Percentiles rank a stretch among this genome's conserved stretches.
These are phyloP conservation scores for Rhinocladiella similis DNA, from an alignment of 2,329 filamentous ascomycete species.

Conservation along the genomic window DNA sequence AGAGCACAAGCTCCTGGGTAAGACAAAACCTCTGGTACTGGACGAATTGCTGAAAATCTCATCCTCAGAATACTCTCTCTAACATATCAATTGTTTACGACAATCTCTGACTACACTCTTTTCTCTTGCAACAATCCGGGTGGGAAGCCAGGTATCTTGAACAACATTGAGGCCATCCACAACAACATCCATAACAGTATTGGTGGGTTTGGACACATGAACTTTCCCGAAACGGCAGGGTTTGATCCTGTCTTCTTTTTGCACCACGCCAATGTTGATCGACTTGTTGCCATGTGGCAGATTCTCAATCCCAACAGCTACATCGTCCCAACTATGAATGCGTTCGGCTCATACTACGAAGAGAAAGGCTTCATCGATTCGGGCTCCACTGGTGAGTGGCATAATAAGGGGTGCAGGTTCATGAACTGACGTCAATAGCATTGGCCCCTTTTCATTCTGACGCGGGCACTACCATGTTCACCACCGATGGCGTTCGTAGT, in stretches of 20 bases:
- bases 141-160: conserved; percentile 7
- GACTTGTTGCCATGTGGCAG: conserved; percentile 77
- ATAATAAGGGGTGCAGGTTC: conserved; percentile 8
- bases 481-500: conserved; percentile 61
- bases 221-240: conserved; percentile 68
- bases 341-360: conserved; percentile 57
- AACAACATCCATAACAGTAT: conserved; percentile 53
- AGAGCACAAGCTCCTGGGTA: conserved; percentile 24
- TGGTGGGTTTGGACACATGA: conserved; percentile 65
- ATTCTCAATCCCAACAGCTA: conserved; percentile 66
- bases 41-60: conserved; percentile 3
- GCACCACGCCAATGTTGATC: conserved; percentile 74
- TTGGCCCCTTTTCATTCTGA: conserved; percentile 66
- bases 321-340: conserved; percentile 43
- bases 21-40: background rate
- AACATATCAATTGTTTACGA: conserved; percentile 34
- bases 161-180: conserved; percentile 47
- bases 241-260: conserved; percentile 81
- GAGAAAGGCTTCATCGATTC: conserved; percentile 20
- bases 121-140: conserved; percentile 26
- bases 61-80: conserved; percentile 16
- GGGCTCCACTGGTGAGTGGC: conserved; percentile 20
- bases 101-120: conserved; percentile 31
- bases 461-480: conserved; percentile 61
- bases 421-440: conserved; percentile 27